These are phyloP conservation scores for Leishmania martiniquensis DNA, from an alignment of 208 protist species.

Conservation along the genomic window DNA sequence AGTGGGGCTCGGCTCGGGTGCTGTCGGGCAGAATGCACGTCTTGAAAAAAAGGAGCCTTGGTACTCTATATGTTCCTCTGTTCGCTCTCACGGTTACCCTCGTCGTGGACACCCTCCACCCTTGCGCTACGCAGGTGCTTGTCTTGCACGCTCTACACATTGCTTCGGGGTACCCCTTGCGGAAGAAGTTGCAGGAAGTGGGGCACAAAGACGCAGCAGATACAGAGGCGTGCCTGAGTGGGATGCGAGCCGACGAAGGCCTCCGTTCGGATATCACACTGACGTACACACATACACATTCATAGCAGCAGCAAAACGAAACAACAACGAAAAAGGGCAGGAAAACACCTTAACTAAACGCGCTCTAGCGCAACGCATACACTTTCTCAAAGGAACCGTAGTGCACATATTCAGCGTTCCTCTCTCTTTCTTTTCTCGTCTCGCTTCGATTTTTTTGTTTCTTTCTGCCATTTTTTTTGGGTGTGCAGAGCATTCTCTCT, in stretches of 20 bases:
- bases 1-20: background rate
- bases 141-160: background rate
- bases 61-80: no score
- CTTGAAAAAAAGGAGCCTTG: background rate
- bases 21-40: background rate
- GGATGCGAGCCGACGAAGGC: background rate
- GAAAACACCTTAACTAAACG: conserved; percentile 1
- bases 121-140: background rate
- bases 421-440: conserved; percentile 7
- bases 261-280: background rate
- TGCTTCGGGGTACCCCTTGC: background rate
- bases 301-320: no score
- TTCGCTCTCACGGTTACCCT: background rate
- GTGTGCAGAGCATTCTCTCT: background rate
- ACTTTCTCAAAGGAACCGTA: background rate
- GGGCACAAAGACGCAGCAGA: background rate
- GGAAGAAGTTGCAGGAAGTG: background rate
- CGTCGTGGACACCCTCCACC: background rate
- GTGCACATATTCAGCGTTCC: background rate
- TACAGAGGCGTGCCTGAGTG: background rate
- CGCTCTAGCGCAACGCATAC: background rate
- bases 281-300: background rate
- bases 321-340: background rate
- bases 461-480: conserved; percentile 15
- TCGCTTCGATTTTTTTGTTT: background rate